Conservation (phyloP, 2,329 filamentous ascomycete genomes). For the Alternaria panax region DNA sequence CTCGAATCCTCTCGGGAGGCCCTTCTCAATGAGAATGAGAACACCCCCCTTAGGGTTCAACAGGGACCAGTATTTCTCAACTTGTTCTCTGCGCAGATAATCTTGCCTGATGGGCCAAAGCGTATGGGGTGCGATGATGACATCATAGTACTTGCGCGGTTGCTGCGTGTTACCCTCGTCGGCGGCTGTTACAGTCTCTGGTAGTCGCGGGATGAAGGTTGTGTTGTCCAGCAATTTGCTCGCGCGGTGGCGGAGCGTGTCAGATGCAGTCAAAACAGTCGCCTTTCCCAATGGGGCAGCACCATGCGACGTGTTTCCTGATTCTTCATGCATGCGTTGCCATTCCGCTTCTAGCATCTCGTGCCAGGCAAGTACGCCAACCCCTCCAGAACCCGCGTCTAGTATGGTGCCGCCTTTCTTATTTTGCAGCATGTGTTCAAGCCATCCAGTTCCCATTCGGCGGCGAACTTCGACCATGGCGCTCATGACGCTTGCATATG, state of each 20-base stretch:
- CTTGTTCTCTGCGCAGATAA: slow-evolving; percentile 76
- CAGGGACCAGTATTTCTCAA: slow-evolving; percentile 90
- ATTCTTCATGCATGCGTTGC: slow-evolving; percentile 66
- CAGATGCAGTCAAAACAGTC: slow-evolving; percentile 80
- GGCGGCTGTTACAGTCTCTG: slow-evolving; percentile 78
- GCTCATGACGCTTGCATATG: slow-evolving; percentile 72
- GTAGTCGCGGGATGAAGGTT: slow-evolving; percentile 89
- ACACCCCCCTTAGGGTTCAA: slow-evolving; percentile 85
- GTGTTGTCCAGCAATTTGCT: slow-evolving; percentile 84
- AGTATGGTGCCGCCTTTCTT: slow-evolving; percentile 70
- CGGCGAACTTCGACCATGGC: slow-evolving; percentile 76
- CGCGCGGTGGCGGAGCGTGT: slow-evolving; percentile 75
- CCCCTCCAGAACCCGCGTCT: slow-evolving; percentile 77
- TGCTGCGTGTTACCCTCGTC: slow-evolving; percentile 49
- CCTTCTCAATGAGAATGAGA: slow-evolving; percentile 88
- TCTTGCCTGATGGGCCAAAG: slow-evolving; percentile 79
- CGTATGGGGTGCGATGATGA: slow-evolving; percentile 88
- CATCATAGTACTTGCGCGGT: slow-evolving; percentile 79
- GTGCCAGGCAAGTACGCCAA: slow-evolving; percentile 76
- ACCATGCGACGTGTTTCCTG: slow-evolving; percentile 29
- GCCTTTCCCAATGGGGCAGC: slow-evolving; percentile 70
- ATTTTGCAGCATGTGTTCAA: slow-evolving; percentile 68
- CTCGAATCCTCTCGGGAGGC: slow-evolving; percentile 89
- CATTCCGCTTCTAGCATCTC: slow-evolving; percentile 83
- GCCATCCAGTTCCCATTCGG: slow-evolving; percentile 74